Conservation (phyloP, 1,139 yeast genomes). For the Magnusiomyces tetraspermus region DNA sequence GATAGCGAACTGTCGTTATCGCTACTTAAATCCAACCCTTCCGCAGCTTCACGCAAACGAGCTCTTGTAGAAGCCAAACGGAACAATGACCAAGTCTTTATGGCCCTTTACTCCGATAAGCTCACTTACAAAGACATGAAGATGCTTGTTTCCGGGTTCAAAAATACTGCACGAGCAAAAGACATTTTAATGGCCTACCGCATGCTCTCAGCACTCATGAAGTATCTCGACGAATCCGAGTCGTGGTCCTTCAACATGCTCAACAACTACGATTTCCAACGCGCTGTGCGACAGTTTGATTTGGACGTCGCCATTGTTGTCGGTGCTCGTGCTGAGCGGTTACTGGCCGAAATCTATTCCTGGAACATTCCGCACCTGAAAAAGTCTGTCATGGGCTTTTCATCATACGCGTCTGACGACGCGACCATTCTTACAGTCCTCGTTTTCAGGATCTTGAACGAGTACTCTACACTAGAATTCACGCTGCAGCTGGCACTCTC, state of each 20-base stretch:
- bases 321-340: slow-evolving; percentile 23
- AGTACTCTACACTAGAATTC: slow-evolving; percentile 26
- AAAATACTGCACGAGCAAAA: slow-evolving; percentile 21
- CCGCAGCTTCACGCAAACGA: slow-evolving; percentile 1
- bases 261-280: slow-evolving; percentile 24
- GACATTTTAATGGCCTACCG: slow-evolving; percentile 27
- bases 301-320: slow-evolving; percentile 30
- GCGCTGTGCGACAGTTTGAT: slow-evolving; percentile 27
- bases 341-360: slow-evolving; percentile 25
- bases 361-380: slow-evolving; percentile 31
- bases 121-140: slow-evolving; percentile 25
- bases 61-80: slow-evolving; percentile 3
- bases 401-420: slow-evolving; percentile 26
- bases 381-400: slow-evolving; percentile 23
- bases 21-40: slow-evolving; percentile 4
- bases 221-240: slow-evolving; percentile 25
- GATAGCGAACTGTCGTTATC: slow-evolving; percentile 1
- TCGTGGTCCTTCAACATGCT: slow-evolving; percentile 28
- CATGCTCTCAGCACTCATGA: slow-evolving; percentile 23
- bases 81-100: slow-evolving; percentile 26
- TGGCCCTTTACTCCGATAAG: slow-evolving; percentile 19
- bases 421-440: slow-evolving; percentile 29
- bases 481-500: slow-evolving; percentile 29
- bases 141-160: slow-evolving; percentile 22
- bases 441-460: slow-evolving; percentile 28